Conservation (phyloP, 768 basidiomycete genomes). For the Auricularia cornea region DNA sequence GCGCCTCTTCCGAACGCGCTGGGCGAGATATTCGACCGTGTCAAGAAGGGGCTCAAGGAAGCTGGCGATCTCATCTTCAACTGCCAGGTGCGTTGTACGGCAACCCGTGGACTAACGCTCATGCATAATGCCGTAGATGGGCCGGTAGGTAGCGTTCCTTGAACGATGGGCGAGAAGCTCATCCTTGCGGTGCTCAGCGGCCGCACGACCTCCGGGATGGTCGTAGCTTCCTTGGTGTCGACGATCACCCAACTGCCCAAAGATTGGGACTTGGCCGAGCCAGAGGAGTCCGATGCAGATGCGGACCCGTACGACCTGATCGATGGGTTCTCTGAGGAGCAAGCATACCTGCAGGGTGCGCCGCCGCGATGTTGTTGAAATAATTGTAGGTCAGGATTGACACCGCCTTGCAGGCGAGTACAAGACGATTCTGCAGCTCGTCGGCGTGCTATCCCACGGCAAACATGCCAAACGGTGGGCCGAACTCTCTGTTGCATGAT, state of each 20-base stretch:
- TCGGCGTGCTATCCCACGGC: slow-evolving; percentile 84
- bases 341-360: slow-evolving; percentile 77
- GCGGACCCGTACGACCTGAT: slow-evolving; percentile 42
- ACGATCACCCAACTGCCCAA: slow-evolving; percentile 38
- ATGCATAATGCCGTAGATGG: background rate
- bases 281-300: slow-evolving; percentile 30
- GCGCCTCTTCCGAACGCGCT: slow-evolving; percentile 87
- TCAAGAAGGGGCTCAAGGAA: slow-evolving; percentile 40
- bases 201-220: slow-evolving; percentile 91
- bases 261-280: slow-evolving; percentile 23
- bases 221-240: slow-evolving; percentile 79
- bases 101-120: no score
- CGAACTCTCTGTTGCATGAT: background rate
- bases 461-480: slow-evolving; percentile 72
- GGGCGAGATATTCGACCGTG: slow-evolving; percentile 65
- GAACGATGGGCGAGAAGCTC: background rate
- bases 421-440: slow-evolving; percentile 91
- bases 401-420: slow-evolving; percentile 70
- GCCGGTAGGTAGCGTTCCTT: background rate
- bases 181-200: slow-evolving; percentile 13
- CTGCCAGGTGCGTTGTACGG: slow-evolving; percentile 88
- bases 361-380: background rate
- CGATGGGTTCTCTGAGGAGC: slow-evolving; percentile 80
- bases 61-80: slow-evolving; percentile 86
- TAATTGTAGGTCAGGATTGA: background rate